A percentile compares a stretch with the other conserved stretches of the same genome.
phyloP scores from a whole-genome alignment of 1,284 basidiomycete species.

The Pascua guehoae region DNA sequence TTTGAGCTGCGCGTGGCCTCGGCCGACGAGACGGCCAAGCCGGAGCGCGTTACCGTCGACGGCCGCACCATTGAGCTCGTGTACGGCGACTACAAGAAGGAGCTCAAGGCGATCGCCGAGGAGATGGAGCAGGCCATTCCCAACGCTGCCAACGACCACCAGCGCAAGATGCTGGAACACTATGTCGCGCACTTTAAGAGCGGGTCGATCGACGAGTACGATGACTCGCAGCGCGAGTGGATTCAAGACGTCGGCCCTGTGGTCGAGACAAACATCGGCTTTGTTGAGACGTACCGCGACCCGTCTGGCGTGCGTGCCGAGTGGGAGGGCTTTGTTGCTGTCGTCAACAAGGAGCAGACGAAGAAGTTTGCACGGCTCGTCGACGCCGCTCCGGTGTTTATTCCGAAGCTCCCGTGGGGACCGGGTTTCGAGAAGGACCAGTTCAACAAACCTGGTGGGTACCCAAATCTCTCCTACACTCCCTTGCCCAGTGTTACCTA shows the following conservation, averaged over 20 bases:
- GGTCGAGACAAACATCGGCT: slow-evolving; percentile 59
- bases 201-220: slow-evolving; percentile 72
- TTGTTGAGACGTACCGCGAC: slow-evolving; percentile 56
- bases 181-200: slow-evolving; percentile 75
- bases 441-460: slow-evolving; percentile 63
- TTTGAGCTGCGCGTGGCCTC: slow-evolving; percentile 17
- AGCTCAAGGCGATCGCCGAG: slow-evolving; percentile 10
- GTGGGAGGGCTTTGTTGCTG: slow-evolving; percentile 85
- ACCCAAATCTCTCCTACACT: too few relatives aligned
- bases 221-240: slow-evolving; percentile 70
- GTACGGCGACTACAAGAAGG: slow-evolving; percentile 14
- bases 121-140: slow-evolving; percentile 59
- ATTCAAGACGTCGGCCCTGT: slow-evolving; percentile 79
- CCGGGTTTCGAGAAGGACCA: slow-evolving; percentile 62
- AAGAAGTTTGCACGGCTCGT: slow-evolving; percentile 75
- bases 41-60: slow-evolving; percentile 4
- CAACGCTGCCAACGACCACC: slow-evolving; percentile 67
- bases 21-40: slow-evolving; percentile 4
- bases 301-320: slow-evolving; percentile 61
- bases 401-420: slow-evolving; percentile 79
- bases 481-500: too few relatives aligned
- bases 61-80: slow-evolving; percentile 9
- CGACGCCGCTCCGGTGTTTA: slow-evolving; percentile 66
- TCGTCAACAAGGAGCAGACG: slow-evolving; percentile 76
- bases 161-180: slow-evolving; percentile 66